Percentiles rank a stretch among this genome's conserved stretches.
phyloP scores from a whole-genome alignment of 2,329 filamentous ascomycete species.

The Arachnomyces sp. region DNA sequence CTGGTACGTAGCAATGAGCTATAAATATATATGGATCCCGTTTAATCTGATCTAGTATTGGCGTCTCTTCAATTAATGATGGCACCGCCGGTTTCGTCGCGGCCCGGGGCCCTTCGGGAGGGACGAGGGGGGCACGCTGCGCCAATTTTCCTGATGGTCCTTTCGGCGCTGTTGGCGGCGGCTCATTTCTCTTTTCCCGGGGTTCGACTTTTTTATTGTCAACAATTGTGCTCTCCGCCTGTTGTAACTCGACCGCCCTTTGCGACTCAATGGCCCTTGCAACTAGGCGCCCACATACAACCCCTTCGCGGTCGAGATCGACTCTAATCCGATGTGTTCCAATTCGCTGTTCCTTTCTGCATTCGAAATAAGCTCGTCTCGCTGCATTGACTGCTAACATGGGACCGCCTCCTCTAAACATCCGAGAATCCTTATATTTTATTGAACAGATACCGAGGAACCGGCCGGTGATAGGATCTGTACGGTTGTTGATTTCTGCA shows the following conservation, averaged over 20 bases:
- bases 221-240: background rate
- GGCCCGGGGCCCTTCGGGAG: slow-evolving; percentile 35
- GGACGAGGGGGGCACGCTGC: slow-evolving; percentile 23
- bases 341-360: slow-evolving; percentile 71
- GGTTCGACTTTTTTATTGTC: slow-evolving; percentile 16
- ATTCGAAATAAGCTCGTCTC: slow-evolving; percentile 63
- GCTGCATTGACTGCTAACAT: slow-evolving; percentile 72
- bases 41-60: slow-evolving; percentile 62
- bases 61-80: slow-evolving; percentile 56
- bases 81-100: slow-evolving; percentile 28
- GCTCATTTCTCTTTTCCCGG: slow-evolving; percentile 47
- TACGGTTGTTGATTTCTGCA: slow-evolving; percentile 83
- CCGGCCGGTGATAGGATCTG: slow-evolving; percentile 88
- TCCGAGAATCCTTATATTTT: slow-evolving; percentile 67
- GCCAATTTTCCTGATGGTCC: slow-evolving; percentile 61
- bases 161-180: slow-evolving; percentile 79
- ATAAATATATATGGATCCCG: slow-evolving; percentile 87
- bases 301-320: slow-evolving; percentile 81
- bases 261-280: slow-evolving; percentile 65
- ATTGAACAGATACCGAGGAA: slow-evolving; percentile 92
- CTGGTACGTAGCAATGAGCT: slow-evolving; percentile 75
- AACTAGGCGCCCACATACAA: slow-evolving; percentile 70
- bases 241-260: slow-evolving; percentile 26
- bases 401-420: slow-evolving; percentile 43
- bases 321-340: slow-evolving; percentile 72